Conservation (phyloP, 1,284 basidiomycete species). For the Heliocybe sulcata region DNA sequence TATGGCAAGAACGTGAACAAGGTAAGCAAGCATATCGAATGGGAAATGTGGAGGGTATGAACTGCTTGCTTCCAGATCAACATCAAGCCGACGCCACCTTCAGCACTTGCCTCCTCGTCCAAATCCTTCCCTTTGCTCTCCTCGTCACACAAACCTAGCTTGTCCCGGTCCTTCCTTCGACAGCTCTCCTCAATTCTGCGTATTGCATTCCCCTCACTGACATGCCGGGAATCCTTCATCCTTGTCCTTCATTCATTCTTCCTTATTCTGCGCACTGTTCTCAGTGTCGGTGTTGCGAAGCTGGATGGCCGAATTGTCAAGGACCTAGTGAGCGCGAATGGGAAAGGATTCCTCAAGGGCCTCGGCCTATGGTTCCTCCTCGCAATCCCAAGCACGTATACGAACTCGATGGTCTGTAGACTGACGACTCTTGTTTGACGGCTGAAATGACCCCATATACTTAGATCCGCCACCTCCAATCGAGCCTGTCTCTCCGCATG, state of each 20-base stretch:
- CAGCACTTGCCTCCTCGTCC: constrained; percentile 38
- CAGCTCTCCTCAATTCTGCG: constrained; percentile 76
- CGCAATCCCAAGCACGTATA: constrained; percentile 91
- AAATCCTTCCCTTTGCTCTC: constrained; percentile 49
- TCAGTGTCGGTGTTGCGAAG: constrained; percentile 83
- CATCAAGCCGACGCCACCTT: constrained; percentile 31
- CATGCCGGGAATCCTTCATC: constrained; percentile 73
- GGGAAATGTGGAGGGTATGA: no score
- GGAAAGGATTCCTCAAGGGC: constrained; percentile 78
- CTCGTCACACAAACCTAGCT: constrained; percentile 50
- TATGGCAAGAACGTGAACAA: constrained; percentile 55
- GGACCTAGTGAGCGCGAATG: constrained; percentile 82
- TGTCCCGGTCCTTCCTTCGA: constrained; percentile 74
- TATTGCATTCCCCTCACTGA: constrained; percentile 69
- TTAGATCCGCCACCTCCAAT: constrained; percentile 86
- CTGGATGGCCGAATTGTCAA: constrained; percentile 89
- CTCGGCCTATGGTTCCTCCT: constrained; percentile 87
- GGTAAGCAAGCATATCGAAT: constrained; percentile 24
- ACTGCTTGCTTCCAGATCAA: constrained; percentile 19
- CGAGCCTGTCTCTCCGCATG: constrained; percentile 81
- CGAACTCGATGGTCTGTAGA: constrained; percentile 80
- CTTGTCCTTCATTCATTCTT: constrained; percentile 82
- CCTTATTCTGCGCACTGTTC: constrained; percentile 79
- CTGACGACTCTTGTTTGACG: not conserved
- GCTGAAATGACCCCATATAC: constrained; percentile 1